Base-by-base conservation (phyloP, 2,329 filamentous ascomycete genomes). In the Sphaceloma murrayae region DNA sequence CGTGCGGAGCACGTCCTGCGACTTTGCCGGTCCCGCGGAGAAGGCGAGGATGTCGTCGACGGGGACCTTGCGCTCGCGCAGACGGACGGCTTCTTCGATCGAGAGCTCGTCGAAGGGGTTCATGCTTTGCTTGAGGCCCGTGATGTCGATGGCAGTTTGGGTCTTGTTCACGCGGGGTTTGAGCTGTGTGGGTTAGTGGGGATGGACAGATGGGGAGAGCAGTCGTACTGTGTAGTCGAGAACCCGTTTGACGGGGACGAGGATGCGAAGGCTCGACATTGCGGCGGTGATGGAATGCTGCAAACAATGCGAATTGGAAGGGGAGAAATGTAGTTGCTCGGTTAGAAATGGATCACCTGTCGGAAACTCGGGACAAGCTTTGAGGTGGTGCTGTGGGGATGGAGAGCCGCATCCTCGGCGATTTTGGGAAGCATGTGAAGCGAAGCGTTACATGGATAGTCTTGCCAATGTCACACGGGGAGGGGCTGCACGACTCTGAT, bases 61-160 rank as follows among this genome's bases (percentile, higher is more conserved):
- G 9, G 57, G 56, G 32, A 52, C 49, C 44, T 78, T 77, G 71
- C 85, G 83, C 65, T 96, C 89, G 64, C 91, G 88, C 61, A 98
- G 82, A 30, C 85, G 86, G 42, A 95, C 85, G 42, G 88, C 85
- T 70, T 96, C 91, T 69, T 98, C 91, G 64, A 98, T 80, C 32
- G 87, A 93, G 59, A 98, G 84, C 66, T 98, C 91, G 72, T 98
- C 91, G 68, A 98, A 98, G 14, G 91, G 91, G 74, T 96, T 98
- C 78, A 98, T 89, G 62, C 82, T 88, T 75, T 96, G 89, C 69
- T 96, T 96, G 59, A 96, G 87, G 54, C 85, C 85, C 52, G 81
- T 74, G 45, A 85, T 94, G 68, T 95, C 89, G 67, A 98, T 82
- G 60, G 79, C 89, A 49, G 89, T 95, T 67, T 78, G 73, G 52